These are phyloP conservation scores for Zopfia rhizophila DNA, from an alignment of 2,329 filamentous ascomycete genomes.

Conservation along the genomic window DNA sequence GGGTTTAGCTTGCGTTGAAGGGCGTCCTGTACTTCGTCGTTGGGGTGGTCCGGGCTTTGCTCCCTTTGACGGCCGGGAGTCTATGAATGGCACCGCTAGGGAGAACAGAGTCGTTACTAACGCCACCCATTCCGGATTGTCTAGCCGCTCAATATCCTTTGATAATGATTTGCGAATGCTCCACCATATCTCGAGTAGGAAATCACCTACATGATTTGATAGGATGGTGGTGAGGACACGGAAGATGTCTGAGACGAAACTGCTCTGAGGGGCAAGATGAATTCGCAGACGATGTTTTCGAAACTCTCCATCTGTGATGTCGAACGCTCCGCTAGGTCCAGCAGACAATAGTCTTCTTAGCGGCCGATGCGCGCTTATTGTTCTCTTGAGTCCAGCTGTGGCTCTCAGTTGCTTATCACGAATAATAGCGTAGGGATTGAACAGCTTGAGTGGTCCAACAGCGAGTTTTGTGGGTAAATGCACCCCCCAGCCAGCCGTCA, in stretches of 20 bases:
- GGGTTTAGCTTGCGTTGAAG: constrained; percentile 34
- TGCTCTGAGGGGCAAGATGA: constrained; percentile 40
- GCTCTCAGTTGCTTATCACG: constrained; percentile 35
- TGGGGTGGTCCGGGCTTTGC: constrained; percentile 24
- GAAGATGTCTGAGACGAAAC: constrained; percentile 42
- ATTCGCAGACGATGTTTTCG: constrained; percentile 45
- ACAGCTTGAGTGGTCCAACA: constrained; percentile 41
- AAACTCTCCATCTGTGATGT: constrained; percentile 44
- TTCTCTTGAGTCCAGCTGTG: constrained; percentile 48
- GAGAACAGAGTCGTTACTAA: constrained; percentile 54
- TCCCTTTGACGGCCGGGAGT: constrained; percentile 38
- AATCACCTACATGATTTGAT: constrained; percentile 48
- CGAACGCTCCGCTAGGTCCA: constrained; percentile 38
- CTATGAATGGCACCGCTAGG: constrained; percentile 49
- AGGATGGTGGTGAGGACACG: constrained; percentile 44
- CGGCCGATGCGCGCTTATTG: constrained; percentile 34
- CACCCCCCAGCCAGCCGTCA: constrained; percentile 50
- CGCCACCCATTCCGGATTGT: constrained; percentile 49
- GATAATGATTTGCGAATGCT: constrained; percentile 40
- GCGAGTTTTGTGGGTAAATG: constrained; percentile 42
- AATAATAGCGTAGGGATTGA: constrained; percentile 45
- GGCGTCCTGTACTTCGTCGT: constrained; percentile 36
- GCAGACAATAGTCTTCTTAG: constrained; percentile 36
- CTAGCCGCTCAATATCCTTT: constrained; percentile 17
- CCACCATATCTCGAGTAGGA: constrained; percentile 53